Evolutionary conservation across 2,329 filamentous ascomycete species (phyloP).

Genomic region (Juglanconis oblonga): DNA sequence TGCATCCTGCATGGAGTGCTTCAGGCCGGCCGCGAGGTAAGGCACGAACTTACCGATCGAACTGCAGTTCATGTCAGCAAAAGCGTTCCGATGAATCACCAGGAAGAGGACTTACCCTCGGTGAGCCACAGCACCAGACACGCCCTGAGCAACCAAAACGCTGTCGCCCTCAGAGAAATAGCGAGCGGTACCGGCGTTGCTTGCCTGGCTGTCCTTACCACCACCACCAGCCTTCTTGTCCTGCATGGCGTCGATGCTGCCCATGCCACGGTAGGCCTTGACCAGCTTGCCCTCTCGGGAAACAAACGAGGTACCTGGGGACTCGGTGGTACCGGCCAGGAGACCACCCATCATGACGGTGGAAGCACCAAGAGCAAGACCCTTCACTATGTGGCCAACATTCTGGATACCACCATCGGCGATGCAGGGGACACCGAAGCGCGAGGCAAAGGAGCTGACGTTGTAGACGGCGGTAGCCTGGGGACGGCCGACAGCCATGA

Average conservation of each 20-base stretch:
- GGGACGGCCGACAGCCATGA: constrained; percentile 97
- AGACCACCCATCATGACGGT: constrained; percentile 99
- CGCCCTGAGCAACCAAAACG: constrained; percentile 93
- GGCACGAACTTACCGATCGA: constrained; percentile 94
- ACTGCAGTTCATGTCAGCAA: constrained; percentile 39
- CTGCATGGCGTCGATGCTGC: constrained; percentile 98
- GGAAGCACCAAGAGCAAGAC: constrained; percentile 86
- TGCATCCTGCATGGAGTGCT: constrained; percentile 96
- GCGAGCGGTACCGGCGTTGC: constrained; percentile 92
- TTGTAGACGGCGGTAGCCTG: constrained; percentile 92
- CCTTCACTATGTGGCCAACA: constrained; percentile 98
- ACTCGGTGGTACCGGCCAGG: constrained; percentile 94
- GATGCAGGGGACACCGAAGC: constrained; percentile 96
- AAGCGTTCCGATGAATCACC: background rate
- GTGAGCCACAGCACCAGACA: constrained; percentile 81
- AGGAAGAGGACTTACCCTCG: constrained; percentile 50
- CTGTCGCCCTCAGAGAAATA: constrained; percentile 98
- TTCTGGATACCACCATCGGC: constrained; percentile 98
- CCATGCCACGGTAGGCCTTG: constrained; percentile 99
- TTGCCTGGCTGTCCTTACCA: constrained; percentile 69
- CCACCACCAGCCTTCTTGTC: constrained; percentile 90
- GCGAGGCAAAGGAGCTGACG: constrained; percentile 83
- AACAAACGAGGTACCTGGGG: constrained; percentile 93
- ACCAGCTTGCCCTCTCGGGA: constrained; percentile 96
- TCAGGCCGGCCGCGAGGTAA: constrained; percentile 90